Evolutionary conservation across 2,329 filamentous ascomycete genomes (phyloP).

Genomic region (Sarocladium strictum): DNA sequence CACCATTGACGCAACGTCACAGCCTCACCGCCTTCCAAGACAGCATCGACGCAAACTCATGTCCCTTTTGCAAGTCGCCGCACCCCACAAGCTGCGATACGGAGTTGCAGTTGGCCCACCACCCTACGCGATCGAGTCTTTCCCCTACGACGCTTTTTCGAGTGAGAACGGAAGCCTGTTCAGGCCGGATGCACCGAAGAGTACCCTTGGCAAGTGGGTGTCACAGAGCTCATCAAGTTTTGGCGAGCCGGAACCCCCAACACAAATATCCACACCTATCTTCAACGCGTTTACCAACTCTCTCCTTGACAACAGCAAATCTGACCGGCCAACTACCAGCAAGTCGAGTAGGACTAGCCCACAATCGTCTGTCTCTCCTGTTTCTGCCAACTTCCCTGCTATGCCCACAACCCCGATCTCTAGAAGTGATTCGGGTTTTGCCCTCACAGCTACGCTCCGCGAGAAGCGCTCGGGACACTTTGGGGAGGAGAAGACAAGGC

Average conservation of each 20-base stretch:
- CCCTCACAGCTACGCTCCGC: conserved; percentile 74
- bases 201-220: conserved; percentile 78
- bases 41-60: conserved; percentile 87
- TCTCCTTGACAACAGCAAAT: conserved; percentile 57
- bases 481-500: conserved; percentile 66
- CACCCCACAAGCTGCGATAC: conserved; percentile 81
- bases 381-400: conserved; percentile 71
- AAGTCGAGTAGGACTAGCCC: conserved; percentile 57
- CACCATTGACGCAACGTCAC: conserved; percentile 75
- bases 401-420: conserved; percentile 75
- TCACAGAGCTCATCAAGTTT: conserved; percentile 86
- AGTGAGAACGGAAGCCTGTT: conserved; percentile 81
- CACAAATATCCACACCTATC: conserved; percentile 55
- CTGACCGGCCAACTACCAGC: conserved; percentile 74
- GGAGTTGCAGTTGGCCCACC: conserved; percentile 86
- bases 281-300: conserved; percentile 89
- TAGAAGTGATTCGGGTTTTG: conserved; percentile 85
- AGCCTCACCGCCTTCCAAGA: conserved; percentile 73
- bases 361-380: conserved; percentile 64
- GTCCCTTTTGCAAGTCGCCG: conserved; percentile 81
- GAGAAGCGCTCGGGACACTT: conserved; percentile 96
- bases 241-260: conserved; percentile 55
- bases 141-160: conserved; percentile 82
- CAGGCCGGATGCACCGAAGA: conserved; percentile 61
- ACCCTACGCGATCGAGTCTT: conserved; percentile 87